Evolutionary conservation across 1,284 basidiomycete genomes (phyloP), one percentile per base, ranked within the genome.

Genomic region (Cryptococcus sp.): DNA sequence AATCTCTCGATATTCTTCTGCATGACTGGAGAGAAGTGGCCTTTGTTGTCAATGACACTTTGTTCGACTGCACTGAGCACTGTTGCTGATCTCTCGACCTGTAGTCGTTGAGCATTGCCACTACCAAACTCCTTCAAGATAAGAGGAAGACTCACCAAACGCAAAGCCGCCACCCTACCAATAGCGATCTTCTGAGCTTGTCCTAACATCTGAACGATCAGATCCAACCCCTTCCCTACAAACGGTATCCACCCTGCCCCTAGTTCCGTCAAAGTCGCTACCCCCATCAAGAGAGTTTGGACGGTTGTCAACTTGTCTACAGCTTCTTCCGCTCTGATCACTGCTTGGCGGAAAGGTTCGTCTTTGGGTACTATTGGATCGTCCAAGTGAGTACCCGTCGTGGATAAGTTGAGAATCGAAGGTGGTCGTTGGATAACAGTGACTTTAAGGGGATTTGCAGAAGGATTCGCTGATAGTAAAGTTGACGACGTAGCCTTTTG

Each of bases 11-110:
- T 54, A 35, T 67, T 60, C 4, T 48, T 44, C 23, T 54, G 43
- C 60, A 62, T 60, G 10, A 52, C 49, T 4, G 60, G 48, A 13
- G 58, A 56, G 3, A 65, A 35, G 13, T 56, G 13, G 23, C 61
- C 61, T 32, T 61, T 56, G 36, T 58, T 53, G 11, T 57, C 53
- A 15, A 62, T 59, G 31, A 68, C 55, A 11, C 59, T 50, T 36
- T 58, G 56, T 45, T 65, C 37, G 3, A 68, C 60, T 6, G 62
- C 67, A 10, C 53, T 53, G 6, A 67, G 46, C 4, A 68, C 58
- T 3, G 54, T 38, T n/a, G 67, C 67, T 5, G 61, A 64, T 31
- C 65, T 37, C 35, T 67, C 65, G 10, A 68, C 66, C 66, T 67
- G 23, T 23, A 30, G 3, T 14, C 31, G 23, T 62, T 58, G 54